A percentile compares a stretch with the other conserved stretches of the same genome.
phyloP scores from a whole-genome alignment of 163 green algal species.

The Prototheca stagnorum region DNA sequence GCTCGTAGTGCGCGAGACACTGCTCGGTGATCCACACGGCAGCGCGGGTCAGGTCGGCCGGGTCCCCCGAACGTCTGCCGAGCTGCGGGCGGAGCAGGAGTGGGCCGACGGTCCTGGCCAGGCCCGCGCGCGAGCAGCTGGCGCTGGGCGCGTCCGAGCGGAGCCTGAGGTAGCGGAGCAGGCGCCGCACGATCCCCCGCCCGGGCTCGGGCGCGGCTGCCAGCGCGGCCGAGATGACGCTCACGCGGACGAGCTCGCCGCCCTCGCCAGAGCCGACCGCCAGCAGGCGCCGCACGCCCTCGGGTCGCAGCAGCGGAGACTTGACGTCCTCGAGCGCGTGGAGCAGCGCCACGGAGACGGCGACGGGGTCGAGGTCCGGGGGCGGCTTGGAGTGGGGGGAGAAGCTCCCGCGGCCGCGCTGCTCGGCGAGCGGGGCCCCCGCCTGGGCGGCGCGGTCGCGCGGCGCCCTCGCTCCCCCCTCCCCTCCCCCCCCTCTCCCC shows the following conservation, averaged over 20 bases:
- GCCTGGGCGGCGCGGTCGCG: too few species aligned
- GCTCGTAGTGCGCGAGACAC: too few species aligned
- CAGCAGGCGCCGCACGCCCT: slow-evolving; percentile 2
- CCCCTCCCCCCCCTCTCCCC: too few species aligned
- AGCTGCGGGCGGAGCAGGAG: slow-evolving; percentile 14
- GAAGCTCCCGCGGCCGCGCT: too few species aligned
- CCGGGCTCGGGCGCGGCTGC: not conserved
- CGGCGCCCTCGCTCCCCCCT: too few species aligned
- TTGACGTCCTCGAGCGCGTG: slow-evolving; percentile 4
- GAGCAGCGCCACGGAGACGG: slow-evolving; percentile 12
- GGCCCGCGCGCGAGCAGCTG: slow-evolving; percentile 1
- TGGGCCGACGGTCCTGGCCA: slow-evolving; percentile 11
- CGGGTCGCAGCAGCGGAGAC: not conserved
- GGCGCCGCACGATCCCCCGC: slow-evolving; percentile 5
- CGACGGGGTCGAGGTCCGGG: slow-evolving; percentile 7
- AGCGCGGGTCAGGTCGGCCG: not conserved
- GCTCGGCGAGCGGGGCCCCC: too few species aligned
- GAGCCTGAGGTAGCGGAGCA: slow-evolving; percentile 3
- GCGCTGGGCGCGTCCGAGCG: slow-evolving; percentile 1
- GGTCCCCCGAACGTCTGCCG: not conserved
- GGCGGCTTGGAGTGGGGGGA: too few species aligned
- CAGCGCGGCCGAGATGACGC: not conserved
- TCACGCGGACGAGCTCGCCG: not conserved
- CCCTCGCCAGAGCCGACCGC: not conserved
- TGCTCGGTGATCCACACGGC: slow-evolving; percentile 9